Percentiles rank a stretch among this genome's conserved stretches.
These are phyloP conservation scores for Sporothrix euskadiensis DNA, from an alignment of 2,329 filamentous ascomycete species.

Conservation along the genomic window DNA sequence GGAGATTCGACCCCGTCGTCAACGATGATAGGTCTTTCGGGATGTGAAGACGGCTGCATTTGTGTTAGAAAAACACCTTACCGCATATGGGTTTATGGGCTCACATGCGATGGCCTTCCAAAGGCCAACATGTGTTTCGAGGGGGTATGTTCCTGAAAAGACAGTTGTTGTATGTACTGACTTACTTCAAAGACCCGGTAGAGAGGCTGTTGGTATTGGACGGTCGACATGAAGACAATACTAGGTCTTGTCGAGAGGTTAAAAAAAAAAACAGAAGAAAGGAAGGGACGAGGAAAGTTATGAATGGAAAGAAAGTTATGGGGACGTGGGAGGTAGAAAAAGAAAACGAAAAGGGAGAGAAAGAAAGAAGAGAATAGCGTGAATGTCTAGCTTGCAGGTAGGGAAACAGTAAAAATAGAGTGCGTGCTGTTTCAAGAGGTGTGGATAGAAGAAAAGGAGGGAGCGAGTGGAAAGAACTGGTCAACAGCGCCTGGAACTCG, in stretches of 20 bases:
- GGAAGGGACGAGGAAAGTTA: background rate
- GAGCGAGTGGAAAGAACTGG: constrained; percentile 14
- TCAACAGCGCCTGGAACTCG: constrained; percentile 8
- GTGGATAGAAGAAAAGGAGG: constrained; percentile 18
- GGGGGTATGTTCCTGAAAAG: background rate
- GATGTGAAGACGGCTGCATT: constrained; percentile 53
- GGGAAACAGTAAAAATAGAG: constrained; percentile 3
- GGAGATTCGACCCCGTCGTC: constrained; percentile 60
- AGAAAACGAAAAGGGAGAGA: constrained; percentile 17
- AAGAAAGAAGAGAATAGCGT: background rate
- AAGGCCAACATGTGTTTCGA: background rate
- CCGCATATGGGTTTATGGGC: background rate
- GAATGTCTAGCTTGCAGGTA: constrained; percentile 22
- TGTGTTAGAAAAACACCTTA: background rate
- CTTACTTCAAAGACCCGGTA: constrained; percentile 64
- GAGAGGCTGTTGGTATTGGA: constrained; percentile 56
- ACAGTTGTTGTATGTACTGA: constrained; percentile 35
- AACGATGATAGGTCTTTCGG: constrained; percentile 59
- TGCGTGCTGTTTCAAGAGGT: constrained; percentile 14
- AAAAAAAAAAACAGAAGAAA: background rate
- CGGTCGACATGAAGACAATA: constrained; percentile 57
- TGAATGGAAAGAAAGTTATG: background rate
- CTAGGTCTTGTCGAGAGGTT: constrained; percentile 1
- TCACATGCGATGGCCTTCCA: background rate
- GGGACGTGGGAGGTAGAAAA: constrained; percentile 33